phyloP scores from a whole-genome alignment of 23 red algal genomes.

The Rhodosorus marinus region DNA sequence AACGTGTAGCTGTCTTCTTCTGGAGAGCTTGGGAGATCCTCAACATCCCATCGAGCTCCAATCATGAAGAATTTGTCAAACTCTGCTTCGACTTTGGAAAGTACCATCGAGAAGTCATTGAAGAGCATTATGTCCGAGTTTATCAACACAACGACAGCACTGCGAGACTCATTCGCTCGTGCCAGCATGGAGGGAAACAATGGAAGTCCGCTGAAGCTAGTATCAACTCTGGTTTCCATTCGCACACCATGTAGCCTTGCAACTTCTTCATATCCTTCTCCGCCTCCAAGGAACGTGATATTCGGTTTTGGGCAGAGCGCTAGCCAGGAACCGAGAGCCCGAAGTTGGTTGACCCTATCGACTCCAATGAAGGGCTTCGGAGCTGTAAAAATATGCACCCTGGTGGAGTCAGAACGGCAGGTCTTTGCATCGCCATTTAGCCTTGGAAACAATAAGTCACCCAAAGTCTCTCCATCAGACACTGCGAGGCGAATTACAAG shows the following conservation, averaged over 20 bases:
- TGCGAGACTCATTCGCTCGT: conserved; percentile 42
- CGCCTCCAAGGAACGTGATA: conserved; percentile 48
- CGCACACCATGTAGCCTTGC: conserved; percentile 28
- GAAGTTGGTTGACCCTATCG: conserved; percentile 30
- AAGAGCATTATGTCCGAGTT: conserved; percentile 79
- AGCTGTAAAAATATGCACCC: conserved; percentile 69
- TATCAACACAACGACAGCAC: conserved; percentile 46
- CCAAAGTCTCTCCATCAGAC: too few relatives aligned
- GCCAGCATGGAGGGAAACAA: conserved; percentile 92
- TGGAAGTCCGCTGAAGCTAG: conserved; percentile 72
- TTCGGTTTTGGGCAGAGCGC: conserved; percentile 38
- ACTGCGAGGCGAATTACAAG: too few relatives aligned
- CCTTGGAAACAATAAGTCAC: too few relatives aligned
- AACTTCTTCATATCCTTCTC: conserved; percentile 47
- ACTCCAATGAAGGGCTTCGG: conserved; percentile 78
- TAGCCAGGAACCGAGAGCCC: conserved; percentile 76
- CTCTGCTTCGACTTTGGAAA: conserved; percentile 26
- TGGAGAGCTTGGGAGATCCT: conserved; percentile 8
- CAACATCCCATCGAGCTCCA: conserved; percentile 77
- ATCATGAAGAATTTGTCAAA: conserved; percentile 65
- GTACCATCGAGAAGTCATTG: conserved; percentile 44
- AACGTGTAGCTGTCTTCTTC: neutral
- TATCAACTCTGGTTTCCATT: conserved; percentile 46
- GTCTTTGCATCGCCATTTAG: too few relatives aligned
- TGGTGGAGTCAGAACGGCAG: too few relatives aligned